Evolutionary conservation across 2,329 filamentous ascomycete genomes (phyloP).

Genomic region (Colletotrichum higginsianum): DNA sequence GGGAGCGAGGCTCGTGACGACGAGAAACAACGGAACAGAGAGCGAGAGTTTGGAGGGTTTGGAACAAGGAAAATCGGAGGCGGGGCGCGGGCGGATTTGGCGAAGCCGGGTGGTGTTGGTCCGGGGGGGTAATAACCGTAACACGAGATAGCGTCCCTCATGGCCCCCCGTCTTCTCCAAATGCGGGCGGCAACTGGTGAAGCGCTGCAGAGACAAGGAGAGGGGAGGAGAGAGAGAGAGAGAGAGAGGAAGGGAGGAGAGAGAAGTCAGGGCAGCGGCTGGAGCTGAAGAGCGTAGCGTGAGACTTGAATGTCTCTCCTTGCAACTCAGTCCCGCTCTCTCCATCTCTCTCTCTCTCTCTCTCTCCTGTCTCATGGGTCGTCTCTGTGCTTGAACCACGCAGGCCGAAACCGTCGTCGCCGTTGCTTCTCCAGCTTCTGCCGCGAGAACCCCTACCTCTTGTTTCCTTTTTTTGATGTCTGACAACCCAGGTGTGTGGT

Average conservation of each 20-base stretch:
- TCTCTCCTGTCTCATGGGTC: conserved; percentile 16
- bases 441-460: conserved; percentile 21
- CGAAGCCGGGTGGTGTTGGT: conserved; percentile 36
- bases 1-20: conserved; percentile 19
- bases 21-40: conserved; percentile 35
- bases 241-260: neutral
- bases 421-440: conserved; percentile 28
- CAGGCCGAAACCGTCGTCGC: conserved; percentile 27
- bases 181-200: conserved; percentile 34
- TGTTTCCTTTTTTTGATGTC: neutral
- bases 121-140: conserved; percentile 19
- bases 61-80: conserved; percentile 40
- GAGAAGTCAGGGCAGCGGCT: conserved; percentile 12
- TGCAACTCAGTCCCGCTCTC: conserved; percentile 14
- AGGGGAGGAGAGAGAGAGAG: neutral
- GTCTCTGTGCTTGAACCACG: conserved; percentile 9
- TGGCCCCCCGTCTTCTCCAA: conserved; percentile 32
- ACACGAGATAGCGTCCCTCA: conserved; percentile 1
- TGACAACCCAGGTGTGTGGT: conserved; percentile 2
- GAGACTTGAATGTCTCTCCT: conserved; percentile 39
- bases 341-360: too few relatives aligned
- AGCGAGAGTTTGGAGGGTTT: conserved; percentile 27
- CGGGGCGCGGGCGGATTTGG: conserved; percentile 36
- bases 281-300: conserved; percentile 17
- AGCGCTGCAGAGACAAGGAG: conserved; percentile 32